Evolutionary conservation across 345 rosid genomes (phyloP).

Genomic region (Rhizophora mangle): DNA sequence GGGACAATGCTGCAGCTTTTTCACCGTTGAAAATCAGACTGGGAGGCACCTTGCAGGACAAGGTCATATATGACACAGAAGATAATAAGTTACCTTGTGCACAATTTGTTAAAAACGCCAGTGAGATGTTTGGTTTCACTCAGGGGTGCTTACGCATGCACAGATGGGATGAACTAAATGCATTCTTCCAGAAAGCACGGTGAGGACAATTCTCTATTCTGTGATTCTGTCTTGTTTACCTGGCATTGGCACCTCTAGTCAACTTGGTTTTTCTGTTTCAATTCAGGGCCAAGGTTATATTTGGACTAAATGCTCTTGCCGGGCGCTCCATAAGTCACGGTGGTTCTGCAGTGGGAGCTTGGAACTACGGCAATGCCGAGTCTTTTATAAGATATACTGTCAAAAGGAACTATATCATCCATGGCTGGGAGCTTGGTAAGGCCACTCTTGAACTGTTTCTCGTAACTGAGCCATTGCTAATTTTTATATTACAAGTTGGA

Average conservation of each 20-base stretch:
- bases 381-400: slow-evolving; percentile 63
- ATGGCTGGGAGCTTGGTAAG: slow-evolving; percentile 91
- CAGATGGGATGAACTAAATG: slow-evolving; percentile 70
- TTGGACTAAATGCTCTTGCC: slow-evolving; percentile 69
- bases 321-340: slow-evolving; percentile 41
- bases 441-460: not conserved
- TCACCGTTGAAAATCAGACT: slow-evolving; percentile 67
- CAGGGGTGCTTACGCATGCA: slow-evolving; percentile 58
- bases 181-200: slow-evolving; percentile 61
- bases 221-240: not conserved
- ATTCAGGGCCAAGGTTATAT: slow-evolving; percentile 64
- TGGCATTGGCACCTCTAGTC: not conserved
- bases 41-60: slow-evolving; percentile 71
- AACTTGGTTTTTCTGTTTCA: not conserved
- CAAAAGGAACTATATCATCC: slow-evolving; percentile 43
- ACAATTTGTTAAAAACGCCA: slow-evolving; percentile 39
- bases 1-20: slow-evolving; percentile 43
- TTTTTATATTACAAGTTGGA: too few species aligned
- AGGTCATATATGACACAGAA: slow-evolving; percentile 49
- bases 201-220: slow-evolving; percentile 15
- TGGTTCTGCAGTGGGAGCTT: slow-evolving; percentile 61
- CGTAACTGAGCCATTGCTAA: not conserved
- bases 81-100: slow-evolving; percentile 40
- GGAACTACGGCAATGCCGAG: slow-evolving; percentile 72
- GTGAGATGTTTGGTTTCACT: slow-evolving; percentile 54